These are phyloP conservation scores for Collybiopsis confluens DNA, from an alignment of 768 basidiomycete species.

Conservation along the genomic window DNA sequence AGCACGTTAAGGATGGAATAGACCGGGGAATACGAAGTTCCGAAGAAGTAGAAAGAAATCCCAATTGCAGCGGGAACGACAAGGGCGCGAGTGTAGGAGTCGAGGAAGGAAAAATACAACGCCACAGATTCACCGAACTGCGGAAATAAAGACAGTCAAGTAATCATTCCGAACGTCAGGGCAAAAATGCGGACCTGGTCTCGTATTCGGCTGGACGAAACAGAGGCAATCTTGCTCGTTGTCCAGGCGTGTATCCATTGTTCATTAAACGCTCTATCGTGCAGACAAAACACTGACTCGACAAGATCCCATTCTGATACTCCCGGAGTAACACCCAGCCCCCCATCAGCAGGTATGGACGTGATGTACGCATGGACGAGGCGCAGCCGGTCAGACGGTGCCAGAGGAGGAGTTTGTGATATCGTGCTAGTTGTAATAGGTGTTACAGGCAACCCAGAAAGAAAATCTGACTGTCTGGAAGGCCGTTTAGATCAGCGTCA, in stretches of 20 bases:
- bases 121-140: slow-evolving; percentile 81
- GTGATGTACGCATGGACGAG: slow-evolving; percentile 71
- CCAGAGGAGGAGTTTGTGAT: slow-evolving; percentile 35
- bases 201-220: slow-evolving; percentile 65
- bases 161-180: slow-evolving; percentile 8
- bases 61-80: slow-evolving; percentile 74
- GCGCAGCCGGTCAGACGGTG: slow-evolving; percentile 77
- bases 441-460: slow-evolving; percentile 65
- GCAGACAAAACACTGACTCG: slow-evolving; percentile 77
- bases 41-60: slow-evolving; percentile 62
- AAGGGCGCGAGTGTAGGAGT: slow-evolving; percentile 78
- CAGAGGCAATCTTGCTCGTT: slow-evolving; percentile 53
- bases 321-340: slow-evolving; percentile 76
- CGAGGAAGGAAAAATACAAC: slow-evolving; percentile 86
- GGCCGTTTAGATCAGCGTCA: background rate
- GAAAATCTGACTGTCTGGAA: slow-evolving; percentile 67
- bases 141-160: background rate
- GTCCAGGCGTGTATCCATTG: slow-evolving; percentile 78
- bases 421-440: slow-evolving; percentile 42
- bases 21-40: slow-evolving; percentile 65
- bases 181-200: slow-evolving; percentile 48
- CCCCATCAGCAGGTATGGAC: slow-evolving; percentile 68
- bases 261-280: slow-evolving; percentile 79
- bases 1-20: slow-evolving; percentile 76
- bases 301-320: slow-evolving; percentile 75